phyloP scores from a whole-genome alignment of 108 stramenopile species.

The Cylindrotheca fusiformis region DNA sequence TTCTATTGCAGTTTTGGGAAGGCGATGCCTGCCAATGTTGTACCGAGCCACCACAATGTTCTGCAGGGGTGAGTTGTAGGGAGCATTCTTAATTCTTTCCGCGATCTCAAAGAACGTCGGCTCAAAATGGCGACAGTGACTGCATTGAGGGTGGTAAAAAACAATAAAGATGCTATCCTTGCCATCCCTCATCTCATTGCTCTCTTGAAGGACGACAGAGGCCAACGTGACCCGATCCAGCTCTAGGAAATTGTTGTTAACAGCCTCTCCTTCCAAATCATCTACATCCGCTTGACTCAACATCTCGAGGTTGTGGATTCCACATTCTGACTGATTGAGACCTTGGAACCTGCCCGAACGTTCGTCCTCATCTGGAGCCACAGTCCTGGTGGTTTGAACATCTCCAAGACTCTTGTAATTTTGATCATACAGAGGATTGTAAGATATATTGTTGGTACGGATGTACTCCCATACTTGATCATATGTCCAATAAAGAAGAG shows the following conservation, averaged over 20 bases:
- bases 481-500: conserved; percentile 44
- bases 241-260: background rate
- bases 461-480: conserved; percentile 47
- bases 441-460: conserved; percentile 29
- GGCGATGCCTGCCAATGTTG: background rate
- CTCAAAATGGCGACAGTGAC: background rate
- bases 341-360: conserved; percentile 44
- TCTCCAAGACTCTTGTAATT: conserved; percentile 48
- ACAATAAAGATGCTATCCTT: background rate
- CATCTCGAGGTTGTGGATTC: conserved; percentile 25
- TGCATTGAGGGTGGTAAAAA: background rate
- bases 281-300: background rate
- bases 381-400: conserved; percentile 35
- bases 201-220: background rate
- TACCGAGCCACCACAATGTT: background rate
- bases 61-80: background rate
- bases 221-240: background rate
- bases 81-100: background rate
- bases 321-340: conserved; percentile 49
- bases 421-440: conserved; percentile 38
- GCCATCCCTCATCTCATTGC: background rate
- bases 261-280: background rate
- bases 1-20: background rate
- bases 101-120: background rate
- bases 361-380: conserved; percentile 20